Evolutionary conservation across 257 asterid species (phyloP).

Genomic region (Gynochthodes officinalis): DNA sequence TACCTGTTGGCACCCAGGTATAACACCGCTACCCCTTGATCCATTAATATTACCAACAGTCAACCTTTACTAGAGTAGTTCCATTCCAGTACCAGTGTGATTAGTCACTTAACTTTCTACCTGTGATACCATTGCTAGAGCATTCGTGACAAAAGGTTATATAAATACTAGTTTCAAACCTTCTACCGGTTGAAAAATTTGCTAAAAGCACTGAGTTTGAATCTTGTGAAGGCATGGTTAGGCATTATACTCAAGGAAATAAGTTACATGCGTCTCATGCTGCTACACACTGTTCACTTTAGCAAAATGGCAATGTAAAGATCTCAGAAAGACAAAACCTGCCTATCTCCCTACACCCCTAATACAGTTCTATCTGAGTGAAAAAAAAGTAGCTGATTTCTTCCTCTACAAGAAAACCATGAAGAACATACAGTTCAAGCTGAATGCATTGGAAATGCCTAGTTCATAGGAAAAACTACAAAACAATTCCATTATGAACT

Average conservation of each 20-base stretch:
- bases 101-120: neutral
- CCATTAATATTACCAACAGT: neutral
- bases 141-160: no score
- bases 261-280: neutral
- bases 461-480: neutral
- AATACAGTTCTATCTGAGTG: no score
- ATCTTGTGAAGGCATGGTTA: neutral
- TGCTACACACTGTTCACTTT: neutral
- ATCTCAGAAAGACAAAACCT: neutral
- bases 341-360: neutral
- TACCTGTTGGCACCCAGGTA: neutral
- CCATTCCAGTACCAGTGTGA: neutral
- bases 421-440: no score
- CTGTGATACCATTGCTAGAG: neutral
- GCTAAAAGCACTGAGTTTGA: neutral
- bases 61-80: neutral
- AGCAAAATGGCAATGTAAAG: neutral
- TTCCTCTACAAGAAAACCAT: no score
- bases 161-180: neutral
- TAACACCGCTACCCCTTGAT: neutral
- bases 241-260: neutral
- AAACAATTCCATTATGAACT: neutral
- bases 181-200: neutral
- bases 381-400: no score
- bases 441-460: neutral